These are phyloP conservation scores for Fusarium euwallaceae DNA, from an alignment of 2,329 filamentous ascomycete species.

Conservation along the genomic window DNA sequence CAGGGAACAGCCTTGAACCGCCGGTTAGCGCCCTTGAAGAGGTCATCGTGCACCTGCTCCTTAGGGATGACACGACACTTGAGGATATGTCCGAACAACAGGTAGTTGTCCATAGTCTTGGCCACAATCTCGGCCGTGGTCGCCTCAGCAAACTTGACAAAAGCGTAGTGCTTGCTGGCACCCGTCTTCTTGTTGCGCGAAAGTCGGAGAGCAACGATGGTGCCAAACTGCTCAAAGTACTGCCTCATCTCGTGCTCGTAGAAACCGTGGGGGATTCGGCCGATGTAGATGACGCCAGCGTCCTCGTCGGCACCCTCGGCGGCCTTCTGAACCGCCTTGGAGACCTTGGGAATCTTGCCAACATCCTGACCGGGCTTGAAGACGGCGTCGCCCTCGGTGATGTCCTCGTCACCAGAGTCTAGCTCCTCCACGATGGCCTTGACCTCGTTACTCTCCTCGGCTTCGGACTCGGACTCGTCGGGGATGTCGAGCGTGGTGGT, in stretches of 20 bases:
- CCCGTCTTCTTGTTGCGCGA: slow-evolving; percentile 95
- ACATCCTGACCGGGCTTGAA: slow-evolving; percentile 65
- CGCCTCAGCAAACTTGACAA: slow-evolving; percentile 89
- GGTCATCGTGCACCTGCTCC: slow-evolving; percentile 81
- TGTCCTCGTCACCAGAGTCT: slow-evolving; percentile 61
- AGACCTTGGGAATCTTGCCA: slow-evolving; percentile 63
- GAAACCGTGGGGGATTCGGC: slow-evolving; percentile 92
- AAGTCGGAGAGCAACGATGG: slow-evolving; percentile 81
- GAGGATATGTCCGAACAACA: slow-evolving; percentile 93
- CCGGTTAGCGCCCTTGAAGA: slow-evolving; percentile 92
- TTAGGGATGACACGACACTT: slow-evolving; percentile 85
- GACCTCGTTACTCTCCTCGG: slow-evolving; percentile 58
- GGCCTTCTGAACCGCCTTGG: slow-evolving; percentile 60
- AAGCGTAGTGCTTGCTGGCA: slow-evolving; percentile 92
- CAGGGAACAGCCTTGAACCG: slow-evolving; percentile 91
- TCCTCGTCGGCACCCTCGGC: slow-evolving; percentile 61
- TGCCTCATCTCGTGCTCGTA: slow-evolving; percentile 95
- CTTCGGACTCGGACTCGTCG: slow-evolving; percentile 53
- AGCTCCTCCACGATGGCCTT: slow-evolving; percentile 60
- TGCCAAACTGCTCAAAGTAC: slow-evolving; percentile 95
- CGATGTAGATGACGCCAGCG: slow-evolving; percentile 89
- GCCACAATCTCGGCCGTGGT: slow-evolving; percentile 87
- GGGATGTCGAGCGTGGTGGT: slow-evolving; percentile 48
- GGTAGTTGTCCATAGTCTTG: slow-evolving; percentile 97
- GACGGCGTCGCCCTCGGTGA: slow-evolving; percentile 50